Evolutionary conservation across 257 asterid species (phyloP).

Genomic region (Marsdenia floribunda): DNA sequence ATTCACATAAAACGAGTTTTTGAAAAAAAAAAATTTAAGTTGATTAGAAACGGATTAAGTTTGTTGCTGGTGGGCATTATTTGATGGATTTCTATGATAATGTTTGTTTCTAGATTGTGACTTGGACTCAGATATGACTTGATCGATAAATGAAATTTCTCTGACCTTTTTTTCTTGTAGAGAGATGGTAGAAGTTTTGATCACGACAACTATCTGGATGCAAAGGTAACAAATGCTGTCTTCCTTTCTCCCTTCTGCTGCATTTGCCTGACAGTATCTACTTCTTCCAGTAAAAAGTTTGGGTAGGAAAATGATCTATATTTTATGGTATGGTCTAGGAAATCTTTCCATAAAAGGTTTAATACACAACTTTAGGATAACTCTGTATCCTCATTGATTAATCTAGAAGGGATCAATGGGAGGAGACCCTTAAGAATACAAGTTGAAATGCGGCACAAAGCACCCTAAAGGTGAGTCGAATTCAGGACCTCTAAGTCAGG

Average conservation of each 20-base stretch:
- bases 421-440: too few relatives aligned
- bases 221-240: constrained; percentile 46
- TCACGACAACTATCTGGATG: constrained; percentile 69
- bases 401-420: too few relatives aligned
- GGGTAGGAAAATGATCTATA: neutral
- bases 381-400: too few relatives aligned
- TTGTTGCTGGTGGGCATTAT: neutral
- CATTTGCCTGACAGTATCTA: neutral
- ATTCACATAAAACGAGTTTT: neutral
- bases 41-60: neutral
- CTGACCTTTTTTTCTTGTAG: constrained; percentile 43
- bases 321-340: neutral
- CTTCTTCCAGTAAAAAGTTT: neutral
- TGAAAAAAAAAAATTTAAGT: too few relatives aligned
- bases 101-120: neutral
- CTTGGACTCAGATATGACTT: neutral
- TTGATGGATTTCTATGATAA: neutral
- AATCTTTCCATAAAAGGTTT: neutral
- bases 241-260: constrained; percentile 1
- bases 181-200: constrained; percentile 76
- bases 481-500: too few relatives aligned
- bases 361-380: neutral
- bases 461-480: too few relatives aligned
- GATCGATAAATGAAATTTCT: neutral
- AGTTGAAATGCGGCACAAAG: too few relatives aligned